phyloP scores from a whole-genome alignment of 306 rosid species.

The Cercis canadensis region DNA sequence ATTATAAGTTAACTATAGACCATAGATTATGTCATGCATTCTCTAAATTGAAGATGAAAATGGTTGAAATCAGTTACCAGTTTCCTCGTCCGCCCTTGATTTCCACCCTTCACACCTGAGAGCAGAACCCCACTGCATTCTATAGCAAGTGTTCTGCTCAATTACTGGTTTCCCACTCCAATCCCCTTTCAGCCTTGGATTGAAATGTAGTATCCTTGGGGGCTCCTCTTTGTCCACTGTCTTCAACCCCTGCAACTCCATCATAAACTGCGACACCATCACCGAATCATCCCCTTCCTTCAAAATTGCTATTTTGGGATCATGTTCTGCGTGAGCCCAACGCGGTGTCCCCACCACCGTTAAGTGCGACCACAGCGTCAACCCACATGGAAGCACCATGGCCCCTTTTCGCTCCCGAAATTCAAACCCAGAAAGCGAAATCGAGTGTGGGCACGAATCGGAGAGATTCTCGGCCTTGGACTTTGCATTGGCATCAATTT shows the following conservation, averaged over 20 bases:
- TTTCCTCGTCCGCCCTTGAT: slow-evolving; percentile 83
- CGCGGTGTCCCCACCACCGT: slow-evolving; percentile 92
- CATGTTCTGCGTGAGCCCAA: slow-evolving; percentile 78
- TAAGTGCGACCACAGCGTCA: slow-evolving; percentile 88
- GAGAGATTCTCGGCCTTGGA: slow-evolving; percentile 54
- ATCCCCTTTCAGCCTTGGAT: slow-evolving; percentile 95
- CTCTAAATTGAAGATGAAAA: not conserved
- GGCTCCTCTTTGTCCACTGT: slow-evolving; percentile 94
- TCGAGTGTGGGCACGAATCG: slow-evolving; percentile 69
- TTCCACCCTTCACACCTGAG: slow-evolving; percentile 91
- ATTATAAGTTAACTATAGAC: not conserved
- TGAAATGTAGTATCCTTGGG: slow-evolving; percentile 88
- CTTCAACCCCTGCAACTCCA: slow-evolving; percentile 94
- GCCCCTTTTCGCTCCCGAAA: slow-evolving; percentile 54
- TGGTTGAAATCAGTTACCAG: slow-evolving; percentile 55
- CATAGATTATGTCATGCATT: slow-evolving; percentile 8
- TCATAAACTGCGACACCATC: slow-evolving; percentile 92
- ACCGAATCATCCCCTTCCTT: slow-evolving; percentile 71
- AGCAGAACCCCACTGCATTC: slow-evolving; percentile 96
- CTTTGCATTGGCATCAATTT: slow-evolving; percentile 29
- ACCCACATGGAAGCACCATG: slow-evolving; percentile 79
- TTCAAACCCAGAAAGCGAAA: slow-evolving; percentile 62
- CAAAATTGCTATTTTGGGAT: slow-evolving; percentile 77
- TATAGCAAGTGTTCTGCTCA: slow-evolving; percentile 88
- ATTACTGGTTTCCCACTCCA: slow-evolving; percentile 92